Conservation (phyloP, 441 rosid genomes). For the Aquilaria agallochum region DNA sequence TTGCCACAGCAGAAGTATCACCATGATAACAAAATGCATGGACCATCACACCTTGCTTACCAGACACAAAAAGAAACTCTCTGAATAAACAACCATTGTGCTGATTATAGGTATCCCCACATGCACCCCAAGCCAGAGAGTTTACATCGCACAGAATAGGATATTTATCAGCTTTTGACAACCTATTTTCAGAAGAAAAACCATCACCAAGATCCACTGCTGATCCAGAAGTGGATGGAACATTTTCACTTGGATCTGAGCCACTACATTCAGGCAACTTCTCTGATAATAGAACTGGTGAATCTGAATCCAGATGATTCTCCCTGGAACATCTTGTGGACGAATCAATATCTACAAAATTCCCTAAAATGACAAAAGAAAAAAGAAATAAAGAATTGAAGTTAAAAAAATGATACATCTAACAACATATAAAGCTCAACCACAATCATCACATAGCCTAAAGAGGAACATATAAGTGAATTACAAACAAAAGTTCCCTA, state of each 20-base stretch:
- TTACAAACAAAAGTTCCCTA: neutral
- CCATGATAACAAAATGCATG: constrained; percentile 73
- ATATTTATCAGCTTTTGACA: constrained; percentile 32
- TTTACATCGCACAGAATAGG: constrained; percentile 67
- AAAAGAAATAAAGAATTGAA: constrained; percentile 9
- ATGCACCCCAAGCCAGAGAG: constrained; percentile 89
- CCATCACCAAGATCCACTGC: constrained; percentile 37
- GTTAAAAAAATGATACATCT: constrained; percentile 1
- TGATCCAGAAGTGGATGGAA: constrained; percentile 45
- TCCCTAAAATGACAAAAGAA: constrained; percentile 35
- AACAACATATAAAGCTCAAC: constrained; percentile 1
- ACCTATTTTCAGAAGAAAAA: constrained; percentile 32
- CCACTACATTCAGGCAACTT: constrained; percentile 24
- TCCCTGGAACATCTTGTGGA: constrained; percentile 25
- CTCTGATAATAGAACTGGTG: constrained; percentile 15
- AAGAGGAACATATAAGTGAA: neutral
- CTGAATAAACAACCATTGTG: constrained; percentile 59
- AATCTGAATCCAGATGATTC: constrained; percentile 35
- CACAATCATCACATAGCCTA: neutral
- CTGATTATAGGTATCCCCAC: constrained; percentile 68
- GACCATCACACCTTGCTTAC: constrained; percentile 63
- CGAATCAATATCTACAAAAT: constrained; percentile 26
- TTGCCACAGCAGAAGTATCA: constrained; percentile 23
- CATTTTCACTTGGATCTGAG: constrained; percentile 40
- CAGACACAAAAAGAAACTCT: constrained; percentile 80